These are phyloP conservation scores for Lipomyces kockii DNA, from an alignment of 805 yeast species.

Conservation along the genomic window DNA sequence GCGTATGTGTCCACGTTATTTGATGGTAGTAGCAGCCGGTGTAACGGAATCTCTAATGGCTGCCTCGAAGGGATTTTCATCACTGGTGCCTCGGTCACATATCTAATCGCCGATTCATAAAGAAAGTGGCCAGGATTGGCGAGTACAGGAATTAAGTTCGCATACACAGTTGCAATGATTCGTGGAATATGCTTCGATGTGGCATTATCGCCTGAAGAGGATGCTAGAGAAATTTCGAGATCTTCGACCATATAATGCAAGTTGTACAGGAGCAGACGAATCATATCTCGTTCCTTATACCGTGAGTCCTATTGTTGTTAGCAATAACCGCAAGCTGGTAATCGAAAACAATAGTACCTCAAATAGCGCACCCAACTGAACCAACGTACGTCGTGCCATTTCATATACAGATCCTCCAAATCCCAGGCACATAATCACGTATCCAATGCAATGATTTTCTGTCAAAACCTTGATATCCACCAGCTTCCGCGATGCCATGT, in stretches of 20 bases:
- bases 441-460: slow-evolving; percentile 60
- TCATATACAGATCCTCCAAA: background rate
- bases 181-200: slow-evolving; percentile 44
- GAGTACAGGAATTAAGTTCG: slow-evolving; percentile 62
- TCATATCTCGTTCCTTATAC: slow-evolving; percentile 61
- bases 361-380: slow-evolving; percentile 1
- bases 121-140: slow-evolving; percentile 73
- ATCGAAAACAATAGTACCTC: slow-evolving; percentile 14
- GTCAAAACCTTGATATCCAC: slow-evolving; percentile 61
- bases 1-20: slow-evolving; percentile 17
- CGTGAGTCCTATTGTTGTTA: slow-evolving; percentile 46
- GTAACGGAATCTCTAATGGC: slow-evolving; percentile 19
- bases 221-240: background rate
- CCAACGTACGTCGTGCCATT: slow-evolving; percentile 15
- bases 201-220: background rate
- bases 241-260: background rate
- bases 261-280: slow-evolving; percentile 58
- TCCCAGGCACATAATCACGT: slow-evolving; percentile 50
- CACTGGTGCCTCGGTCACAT: slow-evolving; percentile 13
- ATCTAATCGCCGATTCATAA: slow-evolving; percentile 61
- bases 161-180: slow-evolving; percentile 58
- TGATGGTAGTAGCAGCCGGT: slow-evolving; percentile 14
- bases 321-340: background rate
- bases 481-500: slow-evolving; percentile 32
- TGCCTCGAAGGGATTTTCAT: slow-evolving; percentile 1